phyloP scores from a whole-genome alignment of 345 rosid genomes.

The Angophora floribunda region DNA sequence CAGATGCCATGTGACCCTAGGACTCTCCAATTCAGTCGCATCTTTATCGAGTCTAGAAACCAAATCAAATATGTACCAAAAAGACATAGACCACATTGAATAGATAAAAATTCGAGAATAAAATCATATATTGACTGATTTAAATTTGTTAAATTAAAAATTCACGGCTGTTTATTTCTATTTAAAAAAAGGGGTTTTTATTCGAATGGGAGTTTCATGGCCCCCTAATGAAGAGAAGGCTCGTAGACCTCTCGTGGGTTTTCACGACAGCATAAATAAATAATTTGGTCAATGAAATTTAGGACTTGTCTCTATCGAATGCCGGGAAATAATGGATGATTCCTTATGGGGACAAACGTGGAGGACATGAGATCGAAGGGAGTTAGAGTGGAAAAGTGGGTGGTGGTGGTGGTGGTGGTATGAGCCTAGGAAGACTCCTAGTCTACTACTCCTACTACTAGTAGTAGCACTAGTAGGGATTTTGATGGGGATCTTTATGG shows the following conservation, averaged over 20 bases:
- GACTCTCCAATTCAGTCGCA: too few relatives aligned
- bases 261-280: background rate
- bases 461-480: too few relatives aligned
- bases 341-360: background rate
- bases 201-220: background rate
- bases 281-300: background rate
- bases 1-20: background rate
- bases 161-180: too few relatives aligned
- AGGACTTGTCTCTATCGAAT: background rate
- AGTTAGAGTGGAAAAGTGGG: background rate
- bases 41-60: fast-evolving
- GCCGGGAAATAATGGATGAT: background rate
- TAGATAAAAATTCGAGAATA: fast-evolving
- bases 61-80: fast-evolving
- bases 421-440: background rate
- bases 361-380: background rate
- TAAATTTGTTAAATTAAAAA: too few relatives aligned
- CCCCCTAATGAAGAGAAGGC: background rate
- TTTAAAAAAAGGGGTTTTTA: background rate
- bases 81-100: fast-evolving
- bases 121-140: too few relatives aligned
- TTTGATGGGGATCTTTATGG: background rate
- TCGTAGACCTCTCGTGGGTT: background rate
- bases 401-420: background rate
- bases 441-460: too few relatives aligned